These are phyloP conservation scores for Heterobasidion occidentale DNA, from an alignment of 1,284 basidiomycete genomes.

Conservation along the genomic window DNA sequence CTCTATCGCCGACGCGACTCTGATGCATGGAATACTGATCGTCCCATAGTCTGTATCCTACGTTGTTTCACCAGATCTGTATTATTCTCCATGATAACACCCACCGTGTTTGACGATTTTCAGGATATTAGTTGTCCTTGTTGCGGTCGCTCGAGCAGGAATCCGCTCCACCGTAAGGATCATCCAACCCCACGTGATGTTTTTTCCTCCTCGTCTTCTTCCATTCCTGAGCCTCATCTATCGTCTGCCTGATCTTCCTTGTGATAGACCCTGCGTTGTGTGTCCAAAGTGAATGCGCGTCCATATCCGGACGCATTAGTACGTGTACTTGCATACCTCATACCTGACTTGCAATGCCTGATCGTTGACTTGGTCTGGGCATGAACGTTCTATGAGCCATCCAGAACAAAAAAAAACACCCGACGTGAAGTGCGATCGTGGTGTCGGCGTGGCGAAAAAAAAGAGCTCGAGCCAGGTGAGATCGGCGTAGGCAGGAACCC, in stretches of 20 bases:
- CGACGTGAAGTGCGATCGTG: too few species aligned
- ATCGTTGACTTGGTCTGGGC: too few species aligned
- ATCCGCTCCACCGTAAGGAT: too few species aligned
- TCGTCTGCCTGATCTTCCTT: not conserved
- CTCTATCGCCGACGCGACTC: not conserved
- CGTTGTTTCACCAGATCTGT: not conserved
- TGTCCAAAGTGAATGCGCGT: not conserved
- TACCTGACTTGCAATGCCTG: not conserved
- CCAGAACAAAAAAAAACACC: too few species aligned
- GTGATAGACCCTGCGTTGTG: not conserved
- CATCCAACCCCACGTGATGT: slow-evolving; percentile 11
- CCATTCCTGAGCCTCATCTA: slow-evolving; percentile 9
- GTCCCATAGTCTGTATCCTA: not conserved
- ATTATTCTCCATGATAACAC: not conserved
- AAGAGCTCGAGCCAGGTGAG: too few species aligned
- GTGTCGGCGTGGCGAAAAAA: too few species aligned
- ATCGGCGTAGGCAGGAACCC: too few species aligned
- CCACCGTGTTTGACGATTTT: not conserved
- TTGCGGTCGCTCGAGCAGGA: too few species aligned
- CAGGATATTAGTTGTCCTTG: too few species aligned
- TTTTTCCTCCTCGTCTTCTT: slow-evolving; percentile 6
- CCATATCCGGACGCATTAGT: too few species aligned
- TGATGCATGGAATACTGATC: not conserved
- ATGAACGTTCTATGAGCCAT: too few species aligned
- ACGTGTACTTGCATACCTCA: too few species aligned